Evolutionary conservation across 805 yeast genomes (phyloP).

Genomic region (Sugiyamaella smithiae): DNA sequence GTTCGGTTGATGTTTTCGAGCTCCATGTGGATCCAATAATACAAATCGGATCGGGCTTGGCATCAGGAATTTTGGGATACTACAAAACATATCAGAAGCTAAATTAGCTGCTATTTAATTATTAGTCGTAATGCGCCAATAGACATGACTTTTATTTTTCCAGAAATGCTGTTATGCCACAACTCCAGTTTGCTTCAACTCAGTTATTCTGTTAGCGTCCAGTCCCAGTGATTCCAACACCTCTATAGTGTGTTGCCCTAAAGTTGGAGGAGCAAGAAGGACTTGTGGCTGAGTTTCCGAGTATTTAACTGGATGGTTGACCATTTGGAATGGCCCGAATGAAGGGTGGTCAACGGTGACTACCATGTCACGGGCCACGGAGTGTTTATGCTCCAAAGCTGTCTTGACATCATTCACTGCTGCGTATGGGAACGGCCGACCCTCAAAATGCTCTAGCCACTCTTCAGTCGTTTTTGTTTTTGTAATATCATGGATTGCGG

Average conservation of each 20-base stretch:
- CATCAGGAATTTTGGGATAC: slow-evolving; percentile 26
- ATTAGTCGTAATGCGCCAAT: too few species aligned
- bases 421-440: slow-evolving; percentile 39
- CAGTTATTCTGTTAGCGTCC: slow-evolving; percentile 24
- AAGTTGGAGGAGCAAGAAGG: slow-evolving; percentile 37
- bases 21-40: slow-evolving; percentile 19
- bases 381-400: slow-evolving; percentile 37
- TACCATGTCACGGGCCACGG: slow-evolving; percentile 39
- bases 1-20: slow-evolving; percentile 30
- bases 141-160: too few species aligned
- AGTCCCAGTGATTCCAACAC: slow-evolving; percentile 30
- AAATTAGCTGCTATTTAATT: not conserved
- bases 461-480: slow-evolving; percentile 33
- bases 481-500: slow-evolving; percentile 33
- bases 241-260: slow-evolving; percentile 40
- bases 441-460: slow-evolving; percentile 36
- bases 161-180: too few species aligned
- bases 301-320: slow-evolving; percentile 40
- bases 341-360: slow-evolving; percentile 35
- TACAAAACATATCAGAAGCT: slow-evolving; percentile 22
- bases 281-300: slow-evolving; percentile 36
- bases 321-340: slow-evolving; percentile 37
- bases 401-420: slow-evolving; percentile 40
- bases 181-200: slow-evolving; percentile 28
- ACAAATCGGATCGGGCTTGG: slow-evolving; percentile 28